A percentile compares a stretch with the other conserved stretches of the same genome.
Conservation (phyloP, 108 stramenopile species). For the Epipyxis sp. region DNA sequence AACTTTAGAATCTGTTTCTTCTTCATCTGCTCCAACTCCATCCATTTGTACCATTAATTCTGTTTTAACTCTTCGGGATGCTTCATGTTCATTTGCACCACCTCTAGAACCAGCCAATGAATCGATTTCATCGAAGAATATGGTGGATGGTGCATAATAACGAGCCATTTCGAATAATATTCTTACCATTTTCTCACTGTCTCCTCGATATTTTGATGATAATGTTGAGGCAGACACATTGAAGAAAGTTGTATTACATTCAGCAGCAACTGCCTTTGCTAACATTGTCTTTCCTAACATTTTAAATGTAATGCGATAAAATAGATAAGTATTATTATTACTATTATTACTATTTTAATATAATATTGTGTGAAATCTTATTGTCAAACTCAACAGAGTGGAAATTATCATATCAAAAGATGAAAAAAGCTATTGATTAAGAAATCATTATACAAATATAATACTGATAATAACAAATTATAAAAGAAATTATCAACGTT, state of each 20-base stretch:
- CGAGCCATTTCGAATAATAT: constrained; percentile 57
- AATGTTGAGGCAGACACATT: constrained; percentile 64
- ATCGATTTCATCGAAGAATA: constrained; percentile 94
- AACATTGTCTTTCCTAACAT: constrained; percentile 98
- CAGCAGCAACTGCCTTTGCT: constrained; percentile 96
- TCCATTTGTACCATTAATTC: constrained; percentile 94
- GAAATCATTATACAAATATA: no score
- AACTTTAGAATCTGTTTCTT: constrained; percentile 49
- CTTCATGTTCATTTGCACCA: constrained; percentile 72
- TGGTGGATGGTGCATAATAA: constrained; percentile 52
- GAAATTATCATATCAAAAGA: no score
- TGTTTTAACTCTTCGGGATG: constrained; percentile 84
- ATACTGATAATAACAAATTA: no score
- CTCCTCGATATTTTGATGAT: constrained; percentile 56
- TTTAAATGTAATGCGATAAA: no score
- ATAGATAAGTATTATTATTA: no score
- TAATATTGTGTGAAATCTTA: no score
- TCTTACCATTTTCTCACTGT: constrained; percentile 63
- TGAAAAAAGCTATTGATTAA: no score
- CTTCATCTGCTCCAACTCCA: constrained; percentile 56
- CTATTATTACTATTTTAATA: no score
- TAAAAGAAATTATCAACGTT: no score
- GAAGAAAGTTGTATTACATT: constrained; percentile 79
- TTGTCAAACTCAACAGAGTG: no score
- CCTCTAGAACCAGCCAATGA: constrained; percentile 64